phyloP scores from a whole-genome alignment of 2,329 filamentous ascomycete genomes.

The Dichotomopilus funicola region DNA sequence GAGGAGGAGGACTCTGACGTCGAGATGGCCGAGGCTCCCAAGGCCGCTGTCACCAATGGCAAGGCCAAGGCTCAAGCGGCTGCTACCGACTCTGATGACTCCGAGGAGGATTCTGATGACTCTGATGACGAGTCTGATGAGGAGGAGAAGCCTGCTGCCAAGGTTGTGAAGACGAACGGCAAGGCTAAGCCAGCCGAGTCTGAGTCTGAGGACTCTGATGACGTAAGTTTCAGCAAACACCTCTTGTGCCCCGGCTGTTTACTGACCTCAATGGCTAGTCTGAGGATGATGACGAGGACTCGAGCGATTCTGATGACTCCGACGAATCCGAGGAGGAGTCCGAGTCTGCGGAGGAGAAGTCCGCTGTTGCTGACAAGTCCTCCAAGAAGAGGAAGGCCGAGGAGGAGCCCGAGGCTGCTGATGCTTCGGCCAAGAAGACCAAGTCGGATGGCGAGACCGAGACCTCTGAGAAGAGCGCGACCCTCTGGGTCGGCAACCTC shows the following conservation, averaged over 20 bases:
- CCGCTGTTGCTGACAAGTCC: constrained; percentile 39
- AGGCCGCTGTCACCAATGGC: constrained; percentile 33
- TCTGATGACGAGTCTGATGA: constrained; percentile 36
- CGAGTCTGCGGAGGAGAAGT: constrained; percentile 29
- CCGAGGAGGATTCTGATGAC: constrained; percentile 27
- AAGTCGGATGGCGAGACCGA: constrained; percentile 55
- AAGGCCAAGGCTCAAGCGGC: constrained; percentile 25
- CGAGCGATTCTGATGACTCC: constrained; percentile 28
- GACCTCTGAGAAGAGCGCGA: constrained; percentile 45
- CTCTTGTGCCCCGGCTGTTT: neutral
- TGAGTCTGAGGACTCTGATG: constrained; percentile 17
- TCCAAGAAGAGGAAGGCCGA: constrained; percentile 65
- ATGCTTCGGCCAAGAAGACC: constrained; percentile 57
- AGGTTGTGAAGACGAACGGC: constrained; percentile 32
- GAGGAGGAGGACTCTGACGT: constrained; percentile 31
- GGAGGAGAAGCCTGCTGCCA: constrained; percentile 31
- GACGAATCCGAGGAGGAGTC: constrained; percentile 29
- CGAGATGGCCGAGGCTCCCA: constrained; percentile 31
- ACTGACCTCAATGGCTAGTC: constrained; percentile 6
- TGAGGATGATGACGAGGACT: constrained; percentile 32
- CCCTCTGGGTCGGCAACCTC: constrained; percentile 84
- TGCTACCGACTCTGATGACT: constrained; percentile 30
- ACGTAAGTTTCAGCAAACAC: constrained; percentile 4
- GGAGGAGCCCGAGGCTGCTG: constrained; percentile 33
- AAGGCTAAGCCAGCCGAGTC: constrained; percentile 30